These are phyloP conservation scores for Aechmea fasciata DNA, from an alignment of 176 grass and related monocot species.

Conservation along the genomic window DNA sequence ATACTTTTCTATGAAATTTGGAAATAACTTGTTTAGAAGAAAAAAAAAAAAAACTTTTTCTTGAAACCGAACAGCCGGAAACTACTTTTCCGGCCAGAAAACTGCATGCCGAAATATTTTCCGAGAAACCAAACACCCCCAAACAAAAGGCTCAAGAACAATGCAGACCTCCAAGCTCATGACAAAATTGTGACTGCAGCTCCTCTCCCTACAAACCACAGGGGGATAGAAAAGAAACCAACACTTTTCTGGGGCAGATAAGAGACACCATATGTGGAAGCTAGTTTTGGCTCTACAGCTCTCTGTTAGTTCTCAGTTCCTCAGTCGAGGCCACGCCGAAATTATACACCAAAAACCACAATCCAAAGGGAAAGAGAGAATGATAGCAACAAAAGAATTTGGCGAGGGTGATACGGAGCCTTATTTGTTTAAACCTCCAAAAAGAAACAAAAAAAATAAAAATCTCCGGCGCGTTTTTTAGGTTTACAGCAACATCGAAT, in stretches of 20 bases:
- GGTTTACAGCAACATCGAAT: conserved; percentile 62
- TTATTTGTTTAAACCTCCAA: conserved; percentile 39
- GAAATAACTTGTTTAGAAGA: too few species aligned
- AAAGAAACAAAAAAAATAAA: too few species aligned
- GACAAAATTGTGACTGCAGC: too few species aligned
- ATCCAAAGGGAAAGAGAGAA: background rate
- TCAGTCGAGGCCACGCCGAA: conserved; percentile 12
- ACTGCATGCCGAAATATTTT: too few species aligned
- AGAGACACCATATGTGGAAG: background rate
- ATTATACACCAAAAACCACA: background rate
- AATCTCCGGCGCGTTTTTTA: conserved; percentile 2
- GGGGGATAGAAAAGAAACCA: background rate
- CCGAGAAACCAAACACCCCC: too few species aligned
- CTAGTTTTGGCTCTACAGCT: conserved; percentile 3
- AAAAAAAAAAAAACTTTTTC: too few species aligned
- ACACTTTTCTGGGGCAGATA: background rate
- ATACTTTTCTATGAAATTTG: too few species aligned
- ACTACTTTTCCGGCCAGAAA: too few species aligned
- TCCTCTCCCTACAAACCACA: too few species aligned
- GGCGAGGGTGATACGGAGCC: background rate
- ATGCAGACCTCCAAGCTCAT: too few species aligned
- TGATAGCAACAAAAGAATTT: background rate
- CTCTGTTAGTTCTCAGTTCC: conserved; percentile 17
- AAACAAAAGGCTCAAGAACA: too few species aligned
- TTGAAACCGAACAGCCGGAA: too few species aligned